A percentile compares a stretch with the other conserved stretches of the same genome.
phyloP scores from a whole-genome alignment of 1,284 basidiomycete genomes.

The Uromyces viciae-fabae region DNA sequence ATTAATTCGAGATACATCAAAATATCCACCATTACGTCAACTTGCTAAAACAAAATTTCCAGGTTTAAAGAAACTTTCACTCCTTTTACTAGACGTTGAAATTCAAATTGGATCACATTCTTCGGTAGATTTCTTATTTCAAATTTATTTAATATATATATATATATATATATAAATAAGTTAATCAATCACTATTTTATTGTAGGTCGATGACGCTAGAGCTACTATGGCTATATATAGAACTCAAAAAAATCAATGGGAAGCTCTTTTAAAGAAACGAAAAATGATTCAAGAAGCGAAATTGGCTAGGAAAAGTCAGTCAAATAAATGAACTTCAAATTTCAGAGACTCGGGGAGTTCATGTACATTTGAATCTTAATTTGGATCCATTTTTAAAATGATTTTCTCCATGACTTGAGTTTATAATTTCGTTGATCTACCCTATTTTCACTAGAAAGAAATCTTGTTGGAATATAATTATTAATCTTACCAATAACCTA shows the following conservation, averaged over 20 bases:
- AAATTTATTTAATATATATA: background rate
- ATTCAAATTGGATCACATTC: slow-evolving; percentile 86
- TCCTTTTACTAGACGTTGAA: slow-evolving; percentile 72
- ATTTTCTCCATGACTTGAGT: no score
- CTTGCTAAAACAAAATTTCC: slow-evolving; percentile 65
- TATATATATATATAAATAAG: no score
- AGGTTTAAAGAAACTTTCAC: slow-evolving; percentile 74
- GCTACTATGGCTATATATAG: slow-evolving; percentile 94
- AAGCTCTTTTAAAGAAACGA: slow-evolving; percentile 56
- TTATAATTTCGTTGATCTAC: no score
- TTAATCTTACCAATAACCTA: no score
- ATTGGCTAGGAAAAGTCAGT: no score
- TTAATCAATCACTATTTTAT: background rate
- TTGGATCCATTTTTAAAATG: no score
- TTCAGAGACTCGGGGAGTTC: no score
- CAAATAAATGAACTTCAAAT: no score
- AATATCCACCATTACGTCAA: slow-evolving; percentile 58
- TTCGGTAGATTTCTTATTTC: slow-evolving; percentile 63
- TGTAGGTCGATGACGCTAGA: slow-evolving; percentile 81
- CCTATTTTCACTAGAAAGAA: no score
- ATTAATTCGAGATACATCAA: slow-evolving; percentile 78
- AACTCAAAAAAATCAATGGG: slow-evolving; percentile 81
- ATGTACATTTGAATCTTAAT: no score
- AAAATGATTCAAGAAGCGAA: no score
- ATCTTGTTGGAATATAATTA: no score